A percentile compares a stretch with the other conserved stretches of the same genome.
phyloP scores from a whole-genome alignment of 23 red algal species.

The Gracilariopsis chorda region DNA sequence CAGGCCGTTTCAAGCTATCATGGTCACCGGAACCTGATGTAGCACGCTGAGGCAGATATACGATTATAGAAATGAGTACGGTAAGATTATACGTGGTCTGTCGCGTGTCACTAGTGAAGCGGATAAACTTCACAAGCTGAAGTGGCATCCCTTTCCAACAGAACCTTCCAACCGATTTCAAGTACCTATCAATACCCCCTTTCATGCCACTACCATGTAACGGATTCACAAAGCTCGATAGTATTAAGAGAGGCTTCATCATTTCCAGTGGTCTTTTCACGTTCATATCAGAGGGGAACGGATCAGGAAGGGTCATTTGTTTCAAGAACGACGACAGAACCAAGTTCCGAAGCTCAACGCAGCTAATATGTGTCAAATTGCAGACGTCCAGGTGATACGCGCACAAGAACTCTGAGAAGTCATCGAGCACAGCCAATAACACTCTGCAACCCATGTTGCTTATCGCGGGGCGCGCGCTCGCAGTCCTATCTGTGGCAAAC shows the following conservation, averaged over 20 bases:
- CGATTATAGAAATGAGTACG: too few relatives aligned
- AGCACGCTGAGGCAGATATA: too few relatives aligned
- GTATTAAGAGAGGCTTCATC: slow-evolving; percentile 36
- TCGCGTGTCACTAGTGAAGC: background rate
- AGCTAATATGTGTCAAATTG: slow-evolving; percentile 60
- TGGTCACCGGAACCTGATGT: too few relatives aligned
- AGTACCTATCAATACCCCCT: slow-evolving; percentile 45
- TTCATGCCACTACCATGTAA: slow-evolving; percentile 27
- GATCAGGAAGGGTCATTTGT: slow-evolving; percentile 83
- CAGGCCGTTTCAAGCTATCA: too few relatives aligned
- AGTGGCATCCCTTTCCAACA: background rate
- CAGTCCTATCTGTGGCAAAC: too few relatives aligned
- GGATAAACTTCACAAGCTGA: background rate
- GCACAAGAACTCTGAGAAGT: slow-evolving; percentile 89
- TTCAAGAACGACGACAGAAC: slow-evolving; percentile 75
- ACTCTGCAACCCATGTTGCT: too few relatives aligned
- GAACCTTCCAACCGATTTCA: background rate
- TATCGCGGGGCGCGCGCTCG: too few relatives aligned
- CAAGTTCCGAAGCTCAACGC: slow-evolving; percentile 85
- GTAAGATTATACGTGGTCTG: too few relatives aligned
- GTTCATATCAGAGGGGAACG: slow-evolving; percentile 81
- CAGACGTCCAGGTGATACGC: slow-evolving; percentile 61
- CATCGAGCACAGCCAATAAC: slow-evolving; percentile 74
- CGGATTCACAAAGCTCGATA: slow-evolving; percentile 22
- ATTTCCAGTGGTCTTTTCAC: slow-evolving; percentile 70